Conservation (phyloP, 2,329 filamentous ascomycete species). For the Aspergillus sclerotialis region DNA sequence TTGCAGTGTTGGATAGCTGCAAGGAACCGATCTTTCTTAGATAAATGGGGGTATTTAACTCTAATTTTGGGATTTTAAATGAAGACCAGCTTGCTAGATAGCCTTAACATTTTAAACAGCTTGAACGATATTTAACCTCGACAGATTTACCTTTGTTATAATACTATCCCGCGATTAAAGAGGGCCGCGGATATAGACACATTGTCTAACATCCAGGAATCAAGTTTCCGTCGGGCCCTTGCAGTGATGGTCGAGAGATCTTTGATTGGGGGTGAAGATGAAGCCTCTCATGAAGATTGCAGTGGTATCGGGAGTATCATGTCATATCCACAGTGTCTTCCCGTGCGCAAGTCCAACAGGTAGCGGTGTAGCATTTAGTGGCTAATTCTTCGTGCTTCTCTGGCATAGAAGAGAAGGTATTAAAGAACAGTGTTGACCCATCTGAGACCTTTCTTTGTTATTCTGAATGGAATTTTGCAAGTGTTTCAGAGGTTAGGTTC, state of each 20-base stretch:
- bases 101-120: too few relatives aligned
- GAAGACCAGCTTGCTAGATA: too few relatives aligned
- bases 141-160: too few relatives aligned
- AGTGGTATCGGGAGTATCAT: neutral
- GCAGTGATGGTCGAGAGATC: neutral
- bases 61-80: too few relatives aligned
- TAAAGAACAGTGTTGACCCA: neutral
- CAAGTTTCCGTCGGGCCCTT: neutral
- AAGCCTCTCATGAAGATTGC: neutral
- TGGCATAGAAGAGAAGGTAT: neutral
- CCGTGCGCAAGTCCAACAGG: neutral
- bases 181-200: neutral
- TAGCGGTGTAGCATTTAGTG: neutral
- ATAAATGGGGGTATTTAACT: too few relatives aligned
- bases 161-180: neutral
- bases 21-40: too few relatives aligned
- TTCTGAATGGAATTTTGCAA: conserved; percentile 1
- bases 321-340: neutral
- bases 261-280: too few relatives aligned
- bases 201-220: neutral
- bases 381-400: too few relatives aligned
- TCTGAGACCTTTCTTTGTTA: conserved; percentile 1
- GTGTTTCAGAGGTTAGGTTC: too few relatives aligned
- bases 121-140: too few relatives aligned
- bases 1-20: too few relatives aligned